Evolutionary conservation across 495 filamentous ascomycete species (phyloP).

Genomic region (Talaromyces wortmannii): DNA sequence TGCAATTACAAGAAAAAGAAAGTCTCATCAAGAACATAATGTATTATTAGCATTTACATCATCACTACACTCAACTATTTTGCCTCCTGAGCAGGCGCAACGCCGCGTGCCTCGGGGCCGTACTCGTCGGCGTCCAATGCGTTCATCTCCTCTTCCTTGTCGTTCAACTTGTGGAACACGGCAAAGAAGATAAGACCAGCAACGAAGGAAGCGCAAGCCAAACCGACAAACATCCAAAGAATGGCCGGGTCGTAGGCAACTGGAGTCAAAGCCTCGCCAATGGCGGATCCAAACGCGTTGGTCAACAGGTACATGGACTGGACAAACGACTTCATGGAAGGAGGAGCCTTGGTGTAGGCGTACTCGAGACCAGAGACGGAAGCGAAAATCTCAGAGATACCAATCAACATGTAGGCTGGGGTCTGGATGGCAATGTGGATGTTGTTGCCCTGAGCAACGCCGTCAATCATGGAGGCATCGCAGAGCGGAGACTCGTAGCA

Average conservation of each 20-base stretch:
- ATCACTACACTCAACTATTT: neutral
- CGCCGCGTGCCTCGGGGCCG: neutral
- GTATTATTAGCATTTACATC: neutral
- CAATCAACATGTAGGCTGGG: constrained; percentile 63
- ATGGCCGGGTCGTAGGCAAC: constrained; percentile 65
- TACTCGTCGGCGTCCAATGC: constrained; percentile 32
- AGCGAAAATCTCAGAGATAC: constrained; percentile 67
- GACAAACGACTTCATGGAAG: constrained; percentile 76
- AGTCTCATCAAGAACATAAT: neutral
- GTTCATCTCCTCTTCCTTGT: constrained; percentile 40
- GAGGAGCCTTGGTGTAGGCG: constrained; percentile 78
- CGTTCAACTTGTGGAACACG: constrained; percentile 36
- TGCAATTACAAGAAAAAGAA: neutral
- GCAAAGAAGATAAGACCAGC: constrained; percentile 39
- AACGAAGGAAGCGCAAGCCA: constrained; percentile 43
- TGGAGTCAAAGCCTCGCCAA: constrained; percentile 64
- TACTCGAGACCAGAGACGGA: constrained; percentile 67
- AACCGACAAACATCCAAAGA: constrained; percentile 58
- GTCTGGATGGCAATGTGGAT: constrained; percentile 66
- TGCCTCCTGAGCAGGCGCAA: neutral
- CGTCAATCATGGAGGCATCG: constrained; percentile 22
- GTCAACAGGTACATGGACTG: constrained; percentile 68
- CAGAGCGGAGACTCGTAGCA: constrained; percentile 37
- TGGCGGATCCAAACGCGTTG: constrained; percentile 62
- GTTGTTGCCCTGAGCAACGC: constrained; percentile 29